Conservation (phyloP, 2,329 filamentous ascomycete genomes). For the Cercospora sp. region DNA sequence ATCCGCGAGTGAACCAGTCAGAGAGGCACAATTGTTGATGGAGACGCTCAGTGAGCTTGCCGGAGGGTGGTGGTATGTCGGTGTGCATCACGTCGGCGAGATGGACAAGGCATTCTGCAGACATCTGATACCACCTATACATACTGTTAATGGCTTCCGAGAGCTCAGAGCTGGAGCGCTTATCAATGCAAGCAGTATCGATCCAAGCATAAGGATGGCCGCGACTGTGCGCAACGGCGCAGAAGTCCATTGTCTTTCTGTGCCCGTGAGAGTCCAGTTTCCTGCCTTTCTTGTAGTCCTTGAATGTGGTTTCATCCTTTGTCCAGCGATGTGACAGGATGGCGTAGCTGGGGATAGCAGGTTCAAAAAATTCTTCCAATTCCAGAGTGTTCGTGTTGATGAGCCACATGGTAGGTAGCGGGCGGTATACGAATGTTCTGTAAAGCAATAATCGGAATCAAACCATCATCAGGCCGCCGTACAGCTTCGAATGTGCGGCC, state of each 20-base stretch:
- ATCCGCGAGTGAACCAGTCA: slow-evolving; percentile 9
- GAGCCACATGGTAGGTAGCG: slow-evolving; percentile 8
- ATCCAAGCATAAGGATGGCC: slow-evolving; percentile 23
- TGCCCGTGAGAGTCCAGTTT: background rate
- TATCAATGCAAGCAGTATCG: slow-evolving; percentile 32
- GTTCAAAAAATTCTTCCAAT: slow-evolving; percentile 3
- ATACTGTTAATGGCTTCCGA: slow-evolving; percentile 29
- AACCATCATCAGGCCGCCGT: background rate
- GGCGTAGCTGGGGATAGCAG: slow-evolving; percentile 7
- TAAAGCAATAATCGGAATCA: background rate
- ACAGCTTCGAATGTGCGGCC: background rate
- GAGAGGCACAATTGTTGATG: background rate
- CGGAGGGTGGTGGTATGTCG: background rate
- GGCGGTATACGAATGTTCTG: background rate
- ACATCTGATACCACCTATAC: slow-evolving; percentile 15
- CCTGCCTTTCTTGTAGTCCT: background rate
- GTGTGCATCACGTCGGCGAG: background rate
- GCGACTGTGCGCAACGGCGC: background rate
- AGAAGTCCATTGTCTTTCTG: slow-evolving; percentile 7
- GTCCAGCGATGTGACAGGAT: slow-evolving; percentile 14
- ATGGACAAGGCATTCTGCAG: slow-evolving; percentile 1
- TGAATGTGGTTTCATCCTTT: slow-evolving; percentile 7
- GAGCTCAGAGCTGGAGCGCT: slow-evolving; percentile 26
- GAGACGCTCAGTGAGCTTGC: background rate
- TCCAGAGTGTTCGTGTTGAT: slow-evolving; percentile 7